These are phyloP conservation scores for Nitzschia putrida DNA, from an alignment of 108 stramenopile genomes.

Conservation along the genomic window DNA sequence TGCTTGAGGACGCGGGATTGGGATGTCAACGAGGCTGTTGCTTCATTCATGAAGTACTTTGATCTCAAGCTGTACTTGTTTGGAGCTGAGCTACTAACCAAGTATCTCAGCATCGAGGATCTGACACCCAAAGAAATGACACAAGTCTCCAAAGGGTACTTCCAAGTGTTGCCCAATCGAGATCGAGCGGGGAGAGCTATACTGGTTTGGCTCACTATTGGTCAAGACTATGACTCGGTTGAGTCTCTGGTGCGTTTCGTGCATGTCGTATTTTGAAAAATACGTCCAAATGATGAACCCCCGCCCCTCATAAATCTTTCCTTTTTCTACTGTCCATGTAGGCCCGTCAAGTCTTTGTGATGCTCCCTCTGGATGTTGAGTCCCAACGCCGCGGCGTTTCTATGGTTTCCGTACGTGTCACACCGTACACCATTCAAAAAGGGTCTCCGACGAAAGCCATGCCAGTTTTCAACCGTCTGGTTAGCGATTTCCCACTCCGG, in stretches of 20 bases:
- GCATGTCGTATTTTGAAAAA: too few species aligned
- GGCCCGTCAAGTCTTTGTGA: too few species aligned
- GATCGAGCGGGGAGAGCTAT: slow-evolving; percentile 27
- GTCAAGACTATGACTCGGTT: slow-evolving; percentile 7
- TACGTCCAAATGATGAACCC: too few species aligned
- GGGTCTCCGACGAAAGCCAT: too few species aligned
- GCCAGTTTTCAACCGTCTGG: too few species aligned
- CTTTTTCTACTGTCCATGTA: background rate
- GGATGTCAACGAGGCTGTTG: slow-evolving; percentile 32
- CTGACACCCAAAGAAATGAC: slow-evolving; percentile 30
- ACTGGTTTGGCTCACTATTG: background rate
- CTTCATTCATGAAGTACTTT: slow-evolving; percentile 31
- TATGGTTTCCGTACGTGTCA: too few species aligned
- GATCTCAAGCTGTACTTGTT: slow-evolving; percentile 39
- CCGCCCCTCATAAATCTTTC: too few species aligned
- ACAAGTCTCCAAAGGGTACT: slow-evolving; percentile 7
- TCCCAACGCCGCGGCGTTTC: too few species aligned
- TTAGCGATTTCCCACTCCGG: too few species aligned
- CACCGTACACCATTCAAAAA: too few species aligned
- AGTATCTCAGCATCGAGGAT: slow-evolving; percentile 25
- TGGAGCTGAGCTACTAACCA: slow-evolving; percentile 29
- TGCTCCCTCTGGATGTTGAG: too few species aligned
- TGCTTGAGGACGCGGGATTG: slow-evolving; percentile 40
- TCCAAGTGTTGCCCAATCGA: slow-evolving; percentile 8
- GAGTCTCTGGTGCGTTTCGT: slow-evolving; percentile 10